Evolutionary conservation across 2,329 filamentous ascomycete species (phyloP), one percentile per base, ranked within the genome.

Genomic region (Phoma herbarum): DNA sequence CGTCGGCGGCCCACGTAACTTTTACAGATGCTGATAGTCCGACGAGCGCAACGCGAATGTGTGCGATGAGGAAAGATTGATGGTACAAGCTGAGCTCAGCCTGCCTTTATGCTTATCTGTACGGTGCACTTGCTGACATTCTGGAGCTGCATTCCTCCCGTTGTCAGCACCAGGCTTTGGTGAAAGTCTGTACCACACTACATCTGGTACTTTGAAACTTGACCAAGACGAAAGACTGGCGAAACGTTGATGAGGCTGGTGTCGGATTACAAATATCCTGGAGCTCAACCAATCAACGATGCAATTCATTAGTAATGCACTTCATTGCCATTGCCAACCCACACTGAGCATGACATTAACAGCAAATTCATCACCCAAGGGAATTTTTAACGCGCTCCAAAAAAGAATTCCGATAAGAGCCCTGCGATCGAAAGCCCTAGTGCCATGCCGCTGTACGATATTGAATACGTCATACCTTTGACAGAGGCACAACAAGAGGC

Each of bases 371-470:
- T n/a, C n/a, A n/a, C n/a, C n/a, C n/a, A n/a, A n/a, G n/a, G n/a
- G n/a, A n/a, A n/a, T n/a, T n/a, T n/a, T n/a, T n/a, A n/a, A n/a
- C n/a, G n/a, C n/a, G n/a, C n/a, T n/a, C n/a, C n/a, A n/a, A n/a
- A n/a, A n/a, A n/a, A n/a, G n/a, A n/a, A n/a, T n/a, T n/a, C n/a
- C n/a, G n/a, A n/a, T n/a, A n/a, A n/a, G n/a, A n/a, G n/a, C n/a
- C n/a, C 7, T 6, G 2, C 9, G 1, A 20, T 26, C 9, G 4
- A 26, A 1, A 11, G 2, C 2, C 4, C 20, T 2, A 35, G 4
- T 20, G 23, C 25, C 10, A 57, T 57, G 53, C 53, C 41, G n/a
- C 26, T 57, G 10, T 57, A 57, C 31, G 47, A 57, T 11, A 57
- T 57, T 20, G 47, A 51, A 43, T 26, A 51, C 41, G 47, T 46